Evolutionary conservation across 768 basidiomycete genomes (phyloP), one percentile per base, ranked within the genome.

Genomic region (Trametopsis cervina): DNA sequence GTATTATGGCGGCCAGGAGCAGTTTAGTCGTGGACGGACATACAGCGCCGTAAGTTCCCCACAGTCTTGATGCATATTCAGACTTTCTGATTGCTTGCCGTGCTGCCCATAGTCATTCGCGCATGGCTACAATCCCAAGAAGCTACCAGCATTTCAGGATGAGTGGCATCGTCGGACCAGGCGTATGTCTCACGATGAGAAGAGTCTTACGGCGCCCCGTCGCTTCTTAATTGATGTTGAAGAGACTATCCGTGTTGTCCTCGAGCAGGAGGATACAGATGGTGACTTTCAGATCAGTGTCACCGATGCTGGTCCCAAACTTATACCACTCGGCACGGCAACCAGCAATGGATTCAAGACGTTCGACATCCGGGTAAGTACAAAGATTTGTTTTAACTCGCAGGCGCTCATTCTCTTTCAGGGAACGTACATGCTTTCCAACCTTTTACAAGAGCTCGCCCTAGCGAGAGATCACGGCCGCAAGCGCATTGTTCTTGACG

Each of bases 381-480:
- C 49, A 27, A 35, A 42, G 24, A 35, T 12, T 21, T 43, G 40
- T 12, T 23, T 39, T 23, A 49, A 23, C n/a, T 37, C 18, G 20
- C 4, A 9, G 5, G 10, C 21, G 13, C n/a, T 21, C 35, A 17
- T 15, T 33, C 12, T 12, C 51, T 45, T 58, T 13, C 61, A 94
- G 86, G 95, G 96, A 36, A 97, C 88, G n/a, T 99, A 98, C 68
- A 98, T 97, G 95, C 74, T 99, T 40, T 97, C 95, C 11, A 98
- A 97, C 67, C 79, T 99, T 21, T 76, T 99, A n/a, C 95, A 99
- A 72, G 95, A 99, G 64, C 84, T 99, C 40, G 95, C 95, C 2
- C 80, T 98, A 18, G 95, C 96, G 4, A 82, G 91, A 7, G 95
- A 98, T 62, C 93, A 95, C 66, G 85, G 87, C 54, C 76, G 93